Evolutionary conservation across 352 stramenopile genomes (phyloP).

Genomic region (Pythium oligandrum): DNA sequence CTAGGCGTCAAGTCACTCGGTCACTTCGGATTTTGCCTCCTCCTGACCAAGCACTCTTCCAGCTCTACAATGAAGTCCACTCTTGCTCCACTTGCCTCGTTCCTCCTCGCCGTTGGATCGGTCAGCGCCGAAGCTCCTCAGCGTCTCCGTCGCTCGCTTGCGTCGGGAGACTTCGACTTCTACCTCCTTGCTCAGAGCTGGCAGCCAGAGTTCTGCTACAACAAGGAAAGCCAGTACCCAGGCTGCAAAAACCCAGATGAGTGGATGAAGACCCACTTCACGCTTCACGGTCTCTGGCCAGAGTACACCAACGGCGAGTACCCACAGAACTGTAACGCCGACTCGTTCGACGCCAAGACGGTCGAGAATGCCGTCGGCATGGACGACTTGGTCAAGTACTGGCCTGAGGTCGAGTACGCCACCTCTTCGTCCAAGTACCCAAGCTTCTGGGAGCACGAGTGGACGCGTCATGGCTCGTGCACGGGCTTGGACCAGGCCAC

Average conservation of each 20-base stretch:
- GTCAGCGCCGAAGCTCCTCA: no score
- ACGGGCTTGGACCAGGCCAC: conserved; percentile 70
- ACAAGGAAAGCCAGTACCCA: conserved; percentile 40
- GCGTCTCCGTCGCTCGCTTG: no score
- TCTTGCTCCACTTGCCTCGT: no score
- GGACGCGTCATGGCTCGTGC: conserved; percentile 90
- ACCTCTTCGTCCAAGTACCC: conserved; percentile 48
- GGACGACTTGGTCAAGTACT: conserved; percentile 67
- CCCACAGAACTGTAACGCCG: conserved; percentile 60
- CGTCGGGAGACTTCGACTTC: conserved; percentile 9
- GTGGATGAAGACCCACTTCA: conserved; percentile 84
- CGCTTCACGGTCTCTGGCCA: conserved; percentile 87
- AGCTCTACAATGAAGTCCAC: no score
- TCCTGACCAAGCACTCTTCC: no score
- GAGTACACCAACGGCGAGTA: conserved; percentile 54
- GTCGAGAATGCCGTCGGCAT: conserved; percentile 62
- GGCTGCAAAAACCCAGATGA: conserved; percentile 56
- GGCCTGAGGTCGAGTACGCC: conserved; percentile 80
- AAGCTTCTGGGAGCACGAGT: conserved; percentile 91
- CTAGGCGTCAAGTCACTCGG: no score
- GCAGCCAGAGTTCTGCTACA: conserved; percentile 77
- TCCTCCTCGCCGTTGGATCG: no score
- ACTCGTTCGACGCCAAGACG: conserved; percentile 54
- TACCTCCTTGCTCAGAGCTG: conserved; percentile 88
- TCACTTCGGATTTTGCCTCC: no score